Conservation (phyloP, 768 basidiomycete species). For the Panellus pusillus region DNA sequence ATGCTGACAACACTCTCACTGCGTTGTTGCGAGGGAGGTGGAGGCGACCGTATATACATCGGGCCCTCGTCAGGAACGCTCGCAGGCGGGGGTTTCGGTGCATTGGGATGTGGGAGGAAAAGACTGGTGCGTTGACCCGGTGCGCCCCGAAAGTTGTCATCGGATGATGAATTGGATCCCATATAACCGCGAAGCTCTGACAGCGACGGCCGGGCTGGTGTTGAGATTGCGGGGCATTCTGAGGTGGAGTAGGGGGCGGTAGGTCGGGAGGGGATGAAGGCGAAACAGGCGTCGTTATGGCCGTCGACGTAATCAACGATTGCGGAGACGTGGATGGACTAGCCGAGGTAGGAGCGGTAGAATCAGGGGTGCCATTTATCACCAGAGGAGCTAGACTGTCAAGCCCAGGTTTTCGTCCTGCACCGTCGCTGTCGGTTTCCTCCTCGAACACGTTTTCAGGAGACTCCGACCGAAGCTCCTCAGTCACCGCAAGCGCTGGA, state of each 20-base stretch:
- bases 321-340: constrained; percentile 5
- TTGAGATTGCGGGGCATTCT: constrained; percentile 19
- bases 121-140: constrained; percentile 37
- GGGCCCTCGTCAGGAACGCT: constrained; percentile 14
- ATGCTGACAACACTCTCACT: constrained; percentile 18
- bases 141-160: constrained; percentile 3
- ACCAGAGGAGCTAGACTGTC: constrained; percentile 18
- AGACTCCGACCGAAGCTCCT: constrained; percentile 19
- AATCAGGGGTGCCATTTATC: not conserved
- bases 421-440: constrained; percentile 4
- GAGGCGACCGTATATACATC: constrained; percentile 15
- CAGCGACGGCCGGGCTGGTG: constrained; percentile 24
- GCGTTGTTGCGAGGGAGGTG: constrained; percentile 14
- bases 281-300: constrained; percentile 16
- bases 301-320: constrained; percentile 15
- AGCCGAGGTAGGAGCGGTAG: not conserved
- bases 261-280: constrained; percentile 22
- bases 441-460: constrained; percentile 29
- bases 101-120: constrained; percentile 57
- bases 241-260: constrained; percentile 19
- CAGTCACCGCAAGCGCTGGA: constrained; percentile 14
- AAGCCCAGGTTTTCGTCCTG: not conserved
- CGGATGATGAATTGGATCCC: constrained; percentile 2
- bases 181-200: constrained; percentile 24
- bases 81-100: constrained; percentile 41